These are phyloP conservation scores for Pyrenochaeta sp. DNA, from an alignment of 2,329 filamentous ascomycete species.

Conservation along the genomic window DNA sequence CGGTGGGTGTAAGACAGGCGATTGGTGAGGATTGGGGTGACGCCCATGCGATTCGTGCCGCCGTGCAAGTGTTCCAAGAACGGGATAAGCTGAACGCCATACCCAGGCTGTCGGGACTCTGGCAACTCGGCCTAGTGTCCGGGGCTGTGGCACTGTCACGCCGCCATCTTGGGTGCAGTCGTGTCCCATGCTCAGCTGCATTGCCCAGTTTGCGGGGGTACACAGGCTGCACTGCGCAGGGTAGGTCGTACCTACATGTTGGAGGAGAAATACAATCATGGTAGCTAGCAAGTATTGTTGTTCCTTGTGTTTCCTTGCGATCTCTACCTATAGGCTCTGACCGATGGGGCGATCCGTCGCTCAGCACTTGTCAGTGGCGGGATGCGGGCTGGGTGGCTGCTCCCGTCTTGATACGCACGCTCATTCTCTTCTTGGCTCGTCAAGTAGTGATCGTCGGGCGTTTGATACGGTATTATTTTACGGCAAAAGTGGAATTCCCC, in stretches of 20 bases:
- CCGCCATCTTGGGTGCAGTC: slow-evolving; percentile 41
- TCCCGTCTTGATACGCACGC: slow-evolving; percentile 18
- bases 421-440: slow-evolving; percentile 9
- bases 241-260: background rate
- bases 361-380: slow-evolving; percentile 10
- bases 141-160: slow-evolving; percentile 46
- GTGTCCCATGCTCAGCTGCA: slow-evolving; percentile 35
- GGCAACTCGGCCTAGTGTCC: slow-evolving; percentile 40
- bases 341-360: slow-evolving; percentile 8
- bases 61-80: slow-evolving; percentile 31
- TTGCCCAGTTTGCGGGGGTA: slow-evolving; percentile 30
- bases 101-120: slow-evolving; percentile 41
- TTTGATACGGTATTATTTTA: slow-evolving; percentile 5
- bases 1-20: slow-evolving; percentile 30
- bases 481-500: background rate
- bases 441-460: slow-evolving; percentile 1
- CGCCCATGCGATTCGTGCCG: slow-evolving; percentile 45
- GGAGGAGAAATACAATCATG: background rate
- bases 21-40: slow-evolving; percentile 28
- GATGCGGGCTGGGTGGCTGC: slow-evolving; percentile 14
- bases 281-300: background rate
- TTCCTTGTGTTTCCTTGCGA: background rate
- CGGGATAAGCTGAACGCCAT: slow-evolving; percentile 32
- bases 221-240: slow-evolving; percentile 1
- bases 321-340: background rate